These are phyloP conservation scores for Psilocybe sp. DNA, from an alignment of 768 basidiomycete genomes.

Conservation along the genomic window DNA sequence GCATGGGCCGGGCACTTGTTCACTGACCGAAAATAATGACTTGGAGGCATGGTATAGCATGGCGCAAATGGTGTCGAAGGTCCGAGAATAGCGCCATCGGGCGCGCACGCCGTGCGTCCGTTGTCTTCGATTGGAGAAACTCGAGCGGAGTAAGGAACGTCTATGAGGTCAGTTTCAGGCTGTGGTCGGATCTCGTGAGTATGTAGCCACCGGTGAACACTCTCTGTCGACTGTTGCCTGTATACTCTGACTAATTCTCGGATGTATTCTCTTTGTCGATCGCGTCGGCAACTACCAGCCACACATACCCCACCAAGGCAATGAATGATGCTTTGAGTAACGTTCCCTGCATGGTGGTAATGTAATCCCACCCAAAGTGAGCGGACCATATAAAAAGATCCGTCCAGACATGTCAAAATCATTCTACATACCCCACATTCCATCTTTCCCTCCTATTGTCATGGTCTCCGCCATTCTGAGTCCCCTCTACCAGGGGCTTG, in stretches of 20 bases:
- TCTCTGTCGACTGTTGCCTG: conserved; percentile 13
- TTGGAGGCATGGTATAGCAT: no score
- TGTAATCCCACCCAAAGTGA: no score
- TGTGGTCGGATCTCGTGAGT: conserved; percentile 23
- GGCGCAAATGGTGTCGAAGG: no score
- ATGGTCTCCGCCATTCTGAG: conserved; percentile 21
- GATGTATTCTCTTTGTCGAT: conserved; percentile 15
- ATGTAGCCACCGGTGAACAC: conserved; percentile 8
- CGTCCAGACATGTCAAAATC: conserved; percentile 1
- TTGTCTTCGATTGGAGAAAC: no score
- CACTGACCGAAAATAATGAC: no score
- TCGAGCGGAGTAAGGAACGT: no score
- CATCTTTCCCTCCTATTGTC: conserved; percentile 3
- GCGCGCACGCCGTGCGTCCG: no score
- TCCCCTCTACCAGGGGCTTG: conserved; percentile 16
- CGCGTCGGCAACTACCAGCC: conserved; percentile 24
- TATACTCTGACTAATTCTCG: conserved; percentile 13
- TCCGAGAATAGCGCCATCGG: no score
- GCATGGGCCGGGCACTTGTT: no score
- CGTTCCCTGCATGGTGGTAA: no score
- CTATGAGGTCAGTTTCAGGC: conserved; percentile 7
- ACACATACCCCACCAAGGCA: no score
- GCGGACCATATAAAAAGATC: conserved; percentile 14
- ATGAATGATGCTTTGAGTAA: no score
- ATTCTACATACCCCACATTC: conserved; percentile 4